Base-by-base conservation (phyloP, 2,329 filamentous ascomycete species). In the Colletotrichum theobromicola region DNA sequence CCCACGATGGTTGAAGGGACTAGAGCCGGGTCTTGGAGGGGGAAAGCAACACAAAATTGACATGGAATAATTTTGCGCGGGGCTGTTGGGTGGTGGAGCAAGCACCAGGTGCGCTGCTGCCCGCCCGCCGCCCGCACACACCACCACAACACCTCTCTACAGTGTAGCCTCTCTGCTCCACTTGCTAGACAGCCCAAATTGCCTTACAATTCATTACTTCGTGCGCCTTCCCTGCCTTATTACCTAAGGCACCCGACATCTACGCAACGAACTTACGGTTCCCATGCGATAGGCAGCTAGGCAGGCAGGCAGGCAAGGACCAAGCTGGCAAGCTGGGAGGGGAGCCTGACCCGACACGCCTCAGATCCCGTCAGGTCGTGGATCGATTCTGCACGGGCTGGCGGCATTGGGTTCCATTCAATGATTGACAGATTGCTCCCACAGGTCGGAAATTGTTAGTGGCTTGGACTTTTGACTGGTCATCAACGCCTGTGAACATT, bases 11-110 rank as follows among this genome's bases (percentile, higher is more conserved):
- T 57, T 72, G 55, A 67, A 61, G 69, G 62, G 55, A 67, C 61
- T 62, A 37, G 35, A 53, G 10, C 61, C 32, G 34, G 37, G 72
- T 72, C 62, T n/a, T 75, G 69, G 72, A 75, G 68, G 72, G 70
- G 72, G 65, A 75, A 67, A 42, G 30, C 65, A 74, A 75, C 73
- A 75, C 66, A 75, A 75, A 75, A 75, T 65, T 69, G 73, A 30
- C 64, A 46, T 46, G 42, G 42, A 69, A 74, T 74, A 74, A 72
- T 75, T 75, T 75, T 64, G 70, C 70, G 73, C 64, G 73, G 73
- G 73, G 73, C 68, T 75, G 8, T 62, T 63, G 42, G 42, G 42
- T 46, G 42, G 42, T 46, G 42, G 42, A 46, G 42, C 42, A 21
- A 46, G n/a, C n/a, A n/a, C n/a, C n/a, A n/a, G 42, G 21, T 46